Percentiles rank a stretch among this genome's conserved stretches.
Evolutionary conservation across 768 basidiomycete species (phyloP).

Genomic region (Filobasidium floriforme): DNA sequence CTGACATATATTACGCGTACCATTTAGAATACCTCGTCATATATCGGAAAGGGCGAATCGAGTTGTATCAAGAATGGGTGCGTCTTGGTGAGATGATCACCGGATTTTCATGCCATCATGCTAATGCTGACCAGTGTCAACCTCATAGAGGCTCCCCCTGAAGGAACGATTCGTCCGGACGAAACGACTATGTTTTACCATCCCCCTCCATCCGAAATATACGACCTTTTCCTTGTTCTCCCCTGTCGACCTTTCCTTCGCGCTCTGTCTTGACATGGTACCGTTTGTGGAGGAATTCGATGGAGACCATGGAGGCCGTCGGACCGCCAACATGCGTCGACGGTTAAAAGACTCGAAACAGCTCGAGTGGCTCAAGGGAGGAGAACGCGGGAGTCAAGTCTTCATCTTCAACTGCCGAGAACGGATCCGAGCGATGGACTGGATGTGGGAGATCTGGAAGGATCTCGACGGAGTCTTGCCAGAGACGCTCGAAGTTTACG

Average conservation of each 20-base stretch:
- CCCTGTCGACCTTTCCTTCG: conserved; percentile 75
- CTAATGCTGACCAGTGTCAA: not conserved
- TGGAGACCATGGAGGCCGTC: not conserved
- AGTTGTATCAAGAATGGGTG: conserved; percentile 80
- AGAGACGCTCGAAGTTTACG: conserved; percentile 59
- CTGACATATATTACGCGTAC: no score
- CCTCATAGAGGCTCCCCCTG: conserved; percentile 50
- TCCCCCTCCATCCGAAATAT: conserved; percentile 59
- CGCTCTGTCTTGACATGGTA: conserved; percentile 47
- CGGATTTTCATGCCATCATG: not conserved
- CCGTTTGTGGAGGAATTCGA: conserved; percentile 12
- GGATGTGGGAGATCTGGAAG: conserved; percentile 83
- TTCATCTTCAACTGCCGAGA: conserved; percentile 73
- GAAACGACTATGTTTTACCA: conserved; percentile 69
- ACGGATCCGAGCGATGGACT: conserved; percentile 71
- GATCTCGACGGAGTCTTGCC: conserved; percentile 68
- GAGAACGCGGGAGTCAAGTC: conserved; percentile 64
- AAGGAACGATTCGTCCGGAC: conserved; percentile 63
- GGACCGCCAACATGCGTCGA: not conserved
- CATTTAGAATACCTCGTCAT: conserved; percentile 67
- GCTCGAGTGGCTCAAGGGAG: conserved; percentile 50
- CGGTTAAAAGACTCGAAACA: conserved; percentile 40
- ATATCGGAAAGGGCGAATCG: conserved; percentile 68
- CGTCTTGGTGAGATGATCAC: conserved; percentile 35
- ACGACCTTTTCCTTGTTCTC: conserved; percentile 80